These are phyloP conservation scores for Neopestalotiopsis rosae DNA, from an alignment of 2,329 filamentous ascomycete genomes.

Conservation along the genomic window DNA sequence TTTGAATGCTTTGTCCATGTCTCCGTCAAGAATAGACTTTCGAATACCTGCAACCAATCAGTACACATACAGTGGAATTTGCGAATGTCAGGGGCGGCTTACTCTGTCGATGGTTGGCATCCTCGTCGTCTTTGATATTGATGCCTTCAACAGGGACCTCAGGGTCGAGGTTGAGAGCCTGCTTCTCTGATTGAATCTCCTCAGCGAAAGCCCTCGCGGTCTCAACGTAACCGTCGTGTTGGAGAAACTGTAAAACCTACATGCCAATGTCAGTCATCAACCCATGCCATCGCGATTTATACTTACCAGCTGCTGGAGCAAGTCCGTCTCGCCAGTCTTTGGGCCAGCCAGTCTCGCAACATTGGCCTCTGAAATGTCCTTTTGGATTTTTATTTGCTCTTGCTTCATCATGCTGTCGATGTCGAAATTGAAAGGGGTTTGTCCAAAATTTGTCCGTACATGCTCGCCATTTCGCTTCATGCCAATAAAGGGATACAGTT, in stretches of 20 bases:
- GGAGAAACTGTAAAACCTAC: slow-evolving; percentile 80
- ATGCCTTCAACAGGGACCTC: slow-evolving; percentile 59
- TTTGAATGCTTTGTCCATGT: slow-evolving; percentile 90
- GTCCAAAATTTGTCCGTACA: slow-evolving; percentile 69
- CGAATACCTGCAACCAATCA: slow-evolving; percentile 72
- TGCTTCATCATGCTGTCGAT: slow-evolving; percentile 87
- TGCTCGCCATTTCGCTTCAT: slow-evolving; percentile 69
- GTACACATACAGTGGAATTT: background rate
- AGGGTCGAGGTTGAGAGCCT: slow-evolving; percentile 67
- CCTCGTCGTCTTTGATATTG: slow-evolving; percentile 79
- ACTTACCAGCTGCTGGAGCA: slow-evolving; percentile 79
- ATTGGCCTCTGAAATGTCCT: slow-evolving; percentile 63
- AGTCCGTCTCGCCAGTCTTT: slow-evolving; percentile 71
- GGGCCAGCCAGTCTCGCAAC: slow-evolving; percentile 64
- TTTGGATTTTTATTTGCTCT: slow-evolving; percentile 65
- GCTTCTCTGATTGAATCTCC: slow-evolving; percentile 77
- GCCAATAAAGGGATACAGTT: slow-evolving; percentile 71
- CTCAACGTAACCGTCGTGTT: slow-evolving; percentile 94
- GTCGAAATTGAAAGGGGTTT: slow-evolving; percentile 84
- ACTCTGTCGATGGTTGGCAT: slow-evolving; percentile 88
- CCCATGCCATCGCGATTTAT: background rate
- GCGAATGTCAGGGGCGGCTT: slow-evolving; percentile 39
- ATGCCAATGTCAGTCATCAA: slow-evolving; percentile 21
- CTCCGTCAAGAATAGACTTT: slow-evolving; percentile 84
- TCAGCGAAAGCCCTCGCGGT: slow-evolving; percentile 87